Evolutionary conservation across 2,329 filamentous ascomycete genomes (phyloP), one percentile per base, ranked within the genome.

Genomic region (Arthrobotrys sphaeroides): DNA sequence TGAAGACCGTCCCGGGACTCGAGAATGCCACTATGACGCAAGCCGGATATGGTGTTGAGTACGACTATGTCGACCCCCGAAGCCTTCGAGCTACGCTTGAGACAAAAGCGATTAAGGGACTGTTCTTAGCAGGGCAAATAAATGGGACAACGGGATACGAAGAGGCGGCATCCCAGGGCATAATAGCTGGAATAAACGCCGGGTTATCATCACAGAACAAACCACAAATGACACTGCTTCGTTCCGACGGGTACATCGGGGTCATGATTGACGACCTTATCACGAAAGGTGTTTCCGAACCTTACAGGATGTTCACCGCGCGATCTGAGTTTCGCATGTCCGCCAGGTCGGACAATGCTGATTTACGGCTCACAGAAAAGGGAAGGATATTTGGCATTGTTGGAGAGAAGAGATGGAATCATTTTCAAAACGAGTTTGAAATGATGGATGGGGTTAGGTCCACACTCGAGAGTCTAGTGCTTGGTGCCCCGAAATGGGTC

Each of bases 131-230:
- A 0, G 95, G 95, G 2, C 95, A 99, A 82, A 97, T 99, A 82
- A 99, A 99, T 82, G 95, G 95, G 49, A 99, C 95, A 0, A 99
- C 95, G 0, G 95, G 95, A 2, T 99, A 99, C 82, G 95, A 99
- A 84, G 95, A 99, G 85, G 95, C 95, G 7, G 93, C 95, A 0
- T 94, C 92, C 0, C 95, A 99, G 82, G 95, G 95, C 7, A 87
- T 99, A 51, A 84, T 99, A 12, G 95, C 95, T 0, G 95, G 95
- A 31, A 94, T 94, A 80, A 99, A 99, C 81, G 95, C 95, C 0
- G 95, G 94, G 1, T 87, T 95, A n/a, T 87, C 90, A 0, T 88
- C 94, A 0, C 87, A 88, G 75, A 87, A 87, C 0, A 88, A 90
- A 70, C 82, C 85, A 1, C 86, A 89, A 0, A 85, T 96, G 75